Evolutionary conservation across 306 rosid genomes (phyloP), one percentile per base, ranked within the genome.

Genomic region (Malus asiatica): DNA sequence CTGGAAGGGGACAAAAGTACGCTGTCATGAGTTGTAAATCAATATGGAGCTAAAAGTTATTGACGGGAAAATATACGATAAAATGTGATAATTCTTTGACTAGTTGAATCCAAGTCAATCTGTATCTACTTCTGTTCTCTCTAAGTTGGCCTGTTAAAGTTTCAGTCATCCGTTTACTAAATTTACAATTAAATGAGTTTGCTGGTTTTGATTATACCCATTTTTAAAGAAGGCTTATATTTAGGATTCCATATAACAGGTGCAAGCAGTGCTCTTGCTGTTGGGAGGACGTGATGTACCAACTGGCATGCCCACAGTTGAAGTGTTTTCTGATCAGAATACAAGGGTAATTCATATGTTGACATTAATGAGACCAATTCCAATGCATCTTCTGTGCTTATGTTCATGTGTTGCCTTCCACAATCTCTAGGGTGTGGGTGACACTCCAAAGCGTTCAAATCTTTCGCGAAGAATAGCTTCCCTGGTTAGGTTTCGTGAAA

Each of bases 401-500:
- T 78, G 35, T 76, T 74, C 77, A 72, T 69, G 65, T 70, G 74
- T 77, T 83, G 51, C 61, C 52, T 72, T 60, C 73, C 78, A 53
- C 81, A 71, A 81, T 86, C 76, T 82, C 10, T 87, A 92, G 98
- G 93, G 82, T 35, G 68, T 86, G 67, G 82, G 84, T 73, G 93
- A 82, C 76, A 67, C 81, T 79, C 79, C 93, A 27, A 90, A 85
- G 91, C 90, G 86, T 63, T 88, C 96, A 67, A 92, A 83, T 76
- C 89, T 94, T 81, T 92, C 97, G 27, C 91, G 96, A 81, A 86
- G 98, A 88, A 88, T 91, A 84, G 98, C 98, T 66, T 91, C 98
- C 67, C 87, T 94, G 87, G 96, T 94, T 77, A 86, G 98, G 82
- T 94, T 90, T 66, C 96, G 98, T 4, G 97, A 91, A 83, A 94